Base-by-base conservation (phyloP, 257 asterid genomes). In the Voacanga thouarsii region DNA sequence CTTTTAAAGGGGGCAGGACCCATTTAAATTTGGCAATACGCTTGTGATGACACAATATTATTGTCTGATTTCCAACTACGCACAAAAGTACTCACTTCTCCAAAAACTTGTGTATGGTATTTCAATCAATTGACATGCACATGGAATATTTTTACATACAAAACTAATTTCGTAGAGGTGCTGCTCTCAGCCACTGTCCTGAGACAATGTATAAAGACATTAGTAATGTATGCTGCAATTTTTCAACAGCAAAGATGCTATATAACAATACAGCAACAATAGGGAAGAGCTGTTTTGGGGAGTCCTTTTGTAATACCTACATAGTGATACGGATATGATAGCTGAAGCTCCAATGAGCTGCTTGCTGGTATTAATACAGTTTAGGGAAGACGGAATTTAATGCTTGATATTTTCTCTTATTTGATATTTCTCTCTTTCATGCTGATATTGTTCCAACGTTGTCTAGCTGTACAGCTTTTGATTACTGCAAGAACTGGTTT, bases 401-500 rank as follows among this genome's bases (percentile, higher is more conserved):
- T 53, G 59, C 2, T 49, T 53, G 59, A 15, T 53, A 53, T 53
- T 53, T 53, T 53, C 23, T 14, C 59, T 53, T 12, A 6, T 53
- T 21, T 53, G 59, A 53, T 12, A 53, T 18, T 53, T 2, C 23
- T 53, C 23, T 53, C 23, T 15, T 53, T 53, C 59, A 53, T 53
- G 21, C 59, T 53, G 21, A 18, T 15, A 53, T 53, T 18, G 14
- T 33, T 12, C 15, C 23, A 15, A 2, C 23, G 16, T 18, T 15
- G 16, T 53, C 23, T 53, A 53, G 7, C 15, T 53, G 59, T 61
- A 24, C 21, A 26, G 18, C 41, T 63, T 30, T 28, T 63, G 41
- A 63, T 63, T 26, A 33, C 41, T 63, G 68, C 41, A 28, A 63
- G 68, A 63, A 26, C 68, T 63, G 68, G 68, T 63, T 63, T 12